A percentile compares a stretch with the other conserved stretches of the same genome.
phyloP scores from a whole-genome alignment of 768 basidiomycete genomes.

The Boletus vinaceobasis region DNA sequence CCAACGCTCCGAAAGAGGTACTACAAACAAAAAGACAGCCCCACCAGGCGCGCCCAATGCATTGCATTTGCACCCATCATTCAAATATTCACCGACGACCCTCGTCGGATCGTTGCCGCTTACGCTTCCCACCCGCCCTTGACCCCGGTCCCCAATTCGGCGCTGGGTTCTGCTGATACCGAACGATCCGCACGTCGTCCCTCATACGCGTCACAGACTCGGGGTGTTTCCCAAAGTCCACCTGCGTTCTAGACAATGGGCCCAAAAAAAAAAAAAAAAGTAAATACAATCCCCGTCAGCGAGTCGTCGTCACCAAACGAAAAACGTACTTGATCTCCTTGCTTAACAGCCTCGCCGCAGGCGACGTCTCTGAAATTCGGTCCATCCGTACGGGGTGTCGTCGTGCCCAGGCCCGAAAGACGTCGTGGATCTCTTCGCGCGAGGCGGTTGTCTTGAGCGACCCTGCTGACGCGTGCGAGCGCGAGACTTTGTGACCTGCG shows the following conservation, averaged over 20 bases:
- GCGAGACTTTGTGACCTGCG: conserved; percentile 78
- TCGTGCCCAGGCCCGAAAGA: conserved; percentile 85
- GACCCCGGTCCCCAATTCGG: conserved; percentile 89
- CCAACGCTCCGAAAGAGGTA: no score
- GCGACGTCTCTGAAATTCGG: conserved; percentile 74
- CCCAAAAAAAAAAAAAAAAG: not conserved
- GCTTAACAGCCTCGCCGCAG: conserved; percentile 62
- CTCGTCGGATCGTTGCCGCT: conserved; percentile 28
- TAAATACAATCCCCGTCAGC: not conserved
- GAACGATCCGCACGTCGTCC: conserved; percentile 71
- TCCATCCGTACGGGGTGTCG: conserved; percentile 78
- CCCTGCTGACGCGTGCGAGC: conserved; percentile 87
- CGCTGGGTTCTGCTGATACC: conserved; percentile 90
- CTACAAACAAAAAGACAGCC: no score
- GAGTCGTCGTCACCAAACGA: not conserved
- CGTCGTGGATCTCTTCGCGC: conserved; percentile 67
- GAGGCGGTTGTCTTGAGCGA: conserved; percentile 89
- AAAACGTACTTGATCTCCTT: conserved; percentile 62
- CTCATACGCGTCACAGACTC: conserved; percentile 55
- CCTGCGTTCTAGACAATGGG: conserved; percentile 35
- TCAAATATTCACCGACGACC: not conserved
- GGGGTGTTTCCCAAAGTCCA: conserved; percentile 79
- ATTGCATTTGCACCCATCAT: not conserved
- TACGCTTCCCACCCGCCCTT: conserved; percentile 46
- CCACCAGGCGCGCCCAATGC: not conserved